phyloP scores from a whole-genome alignment of 2,329 filamentous ascomycete genomes.

The Exophiala spinifera region DNA sequence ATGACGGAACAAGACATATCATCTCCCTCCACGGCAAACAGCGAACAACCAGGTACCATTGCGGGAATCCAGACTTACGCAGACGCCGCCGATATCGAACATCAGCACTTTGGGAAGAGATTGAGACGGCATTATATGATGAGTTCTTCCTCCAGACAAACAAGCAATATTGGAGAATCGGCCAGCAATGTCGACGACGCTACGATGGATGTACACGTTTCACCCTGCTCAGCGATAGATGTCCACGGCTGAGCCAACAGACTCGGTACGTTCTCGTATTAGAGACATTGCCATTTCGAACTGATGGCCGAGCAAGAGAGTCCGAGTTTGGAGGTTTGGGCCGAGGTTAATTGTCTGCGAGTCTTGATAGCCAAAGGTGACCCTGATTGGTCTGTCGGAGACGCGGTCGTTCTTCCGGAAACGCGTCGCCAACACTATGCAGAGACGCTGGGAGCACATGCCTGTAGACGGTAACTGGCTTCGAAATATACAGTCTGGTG shows the following conservation, averaged over 20 bases:
- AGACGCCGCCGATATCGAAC: slow-evolving; percentile 96
- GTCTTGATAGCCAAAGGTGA: background rate
- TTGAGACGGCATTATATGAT: slow-evolving; percentile 13
- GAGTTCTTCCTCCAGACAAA: too few species aligned
- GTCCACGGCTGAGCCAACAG: background rate
- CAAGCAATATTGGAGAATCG: too few species aligned
- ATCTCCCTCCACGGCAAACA: background rate
- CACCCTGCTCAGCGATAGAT: background rate
- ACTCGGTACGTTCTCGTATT: too few species aligned
- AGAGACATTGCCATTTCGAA: background rate
- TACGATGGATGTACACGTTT: background rate
- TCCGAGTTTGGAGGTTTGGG: background rate
- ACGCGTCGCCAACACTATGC: background rate
- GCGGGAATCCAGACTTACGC: slow-evolving; percentile 61
- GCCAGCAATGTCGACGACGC: too few species aligned
- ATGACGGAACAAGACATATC: background rate
- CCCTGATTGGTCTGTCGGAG: background rate
- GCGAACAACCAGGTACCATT: background rate
- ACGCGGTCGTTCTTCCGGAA: background rate
- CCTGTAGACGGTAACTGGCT: too few species aligned
- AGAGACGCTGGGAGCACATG: too few species aligned
- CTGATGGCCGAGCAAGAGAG: too few species aligned
- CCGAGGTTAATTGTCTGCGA: background rate
- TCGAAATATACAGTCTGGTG: too few species aligned
- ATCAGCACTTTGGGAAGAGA: slow-evolving; percentile 67